Conservation (phyloP, 371 early-diverging fungal genomes). For the Lichtheimia hyalospora region DNA sequence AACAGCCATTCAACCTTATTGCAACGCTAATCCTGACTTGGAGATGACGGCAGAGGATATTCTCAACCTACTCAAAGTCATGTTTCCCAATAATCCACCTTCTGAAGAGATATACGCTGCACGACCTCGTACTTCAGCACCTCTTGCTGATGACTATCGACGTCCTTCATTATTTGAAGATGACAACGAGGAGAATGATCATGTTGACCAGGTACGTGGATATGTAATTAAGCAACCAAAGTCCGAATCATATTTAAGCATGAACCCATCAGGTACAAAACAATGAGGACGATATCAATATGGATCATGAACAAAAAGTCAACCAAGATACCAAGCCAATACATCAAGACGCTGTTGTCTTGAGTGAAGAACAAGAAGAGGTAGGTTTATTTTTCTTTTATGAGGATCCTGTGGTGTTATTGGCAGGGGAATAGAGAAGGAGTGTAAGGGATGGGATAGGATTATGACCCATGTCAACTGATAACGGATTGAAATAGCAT, state of each 20-base stretch:
- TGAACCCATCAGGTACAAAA: too few species aligned
- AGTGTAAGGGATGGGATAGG: background rate
- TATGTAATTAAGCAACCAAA: too few species aligned
- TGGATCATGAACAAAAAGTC: too few species aligned
- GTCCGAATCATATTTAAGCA: too few species aligned
- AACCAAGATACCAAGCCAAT: too few species aligned
- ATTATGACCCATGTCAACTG: too few species aligned
- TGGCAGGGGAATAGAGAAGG: background rate
- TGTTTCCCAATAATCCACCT: slow-evolving; percentile 31
- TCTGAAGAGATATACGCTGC: slow-evolving; percentile 15
- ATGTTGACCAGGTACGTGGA: background rate
- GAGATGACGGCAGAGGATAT: slow-evolving; percentile 56
- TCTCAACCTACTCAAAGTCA: slow-evolving; percentile 37
- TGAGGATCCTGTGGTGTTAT: background rate
- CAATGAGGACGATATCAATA: too few species aligned
- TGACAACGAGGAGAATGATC: slow-evolving; percentile 1
- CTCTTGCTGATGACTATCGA: slow-evolving; percentile 6
- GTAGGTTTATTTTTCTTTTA: background rate
- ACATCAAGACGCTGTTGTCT: too few species aligned
- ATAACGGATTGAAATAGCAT: background rate
- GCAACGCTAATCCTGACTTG: slow-evolving; percentile 40
- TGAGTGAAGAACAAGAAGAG: slow-evolving; percentile 5
- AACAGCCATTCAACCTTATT: slow-evolving; percentile 44
- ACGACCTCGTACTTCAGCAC: slow-evolving; percentile 22
- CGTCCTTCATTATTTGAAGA: background rate